Evolutionary conservation across 257 asterid species (phyloP).

Genomic region (Gentiana dahurica): DNA sequence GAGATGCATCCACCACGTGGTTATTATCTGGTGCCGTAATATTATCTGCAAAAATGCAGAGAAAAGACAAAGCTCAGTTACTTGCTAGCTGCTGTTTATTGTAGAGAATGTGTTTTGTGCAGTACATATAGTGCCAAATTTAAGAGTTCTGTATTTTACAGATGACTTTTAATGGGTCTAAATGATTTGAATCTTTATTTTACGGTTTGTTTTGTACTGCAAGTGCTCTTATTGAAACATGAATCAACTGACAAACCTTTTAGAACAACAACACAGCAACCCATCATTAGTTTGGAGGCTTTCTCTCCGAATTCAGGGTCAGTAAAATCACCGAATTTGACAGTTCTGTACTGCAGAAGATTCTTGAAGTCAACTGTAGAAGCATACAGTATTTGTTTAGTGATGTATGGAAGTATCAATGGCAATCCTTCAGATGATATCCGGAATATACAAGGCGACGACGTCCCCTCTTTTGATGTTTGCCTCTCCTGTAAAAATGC

Average conservation of each 20-base stretch:
- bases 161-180: too few species aligned
- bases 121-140: too few species aligned
- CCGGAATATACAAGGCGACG: constrained; percentile 71
- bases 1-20: constrained; percentile 31
- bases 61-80: not conserved
- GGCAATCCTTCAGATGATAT: constrained; percentile 99
- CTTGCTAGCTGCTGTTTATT: too few species aligned
- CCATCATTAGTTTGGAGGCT: constrained; percentile 59
- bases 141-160: too few species aligned
- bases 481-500: constrained; percentile 68
- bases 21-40: constrained; percentile 20
- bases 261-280: constrained; percentile 77
- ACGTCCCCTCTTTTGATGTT: constrained; percentile 68
- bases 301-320: constrained; percentile 48
- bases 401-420: constrained; percentile 64
- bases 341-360: constrained; percentile 65
- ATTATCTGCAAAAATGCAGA: constrained; percentile 34
- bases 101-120: too few species aligned
- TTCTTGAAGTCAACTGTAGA: constrained; percentile 66
- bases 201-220: too few species aligned
- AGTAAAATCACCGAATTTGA: constrained; percentile 66
- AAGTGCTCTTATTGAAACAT: not conserved
- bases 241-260: constrained; percentile 37
- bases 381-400: constrained; percentile 73
- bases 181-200: too few species aligned